Evolutionary conservation across 148 eudicot species (phyloP), one percentile per base, ranked within the genome.

Genomic region (Chenopodium suecicum): DNA sequence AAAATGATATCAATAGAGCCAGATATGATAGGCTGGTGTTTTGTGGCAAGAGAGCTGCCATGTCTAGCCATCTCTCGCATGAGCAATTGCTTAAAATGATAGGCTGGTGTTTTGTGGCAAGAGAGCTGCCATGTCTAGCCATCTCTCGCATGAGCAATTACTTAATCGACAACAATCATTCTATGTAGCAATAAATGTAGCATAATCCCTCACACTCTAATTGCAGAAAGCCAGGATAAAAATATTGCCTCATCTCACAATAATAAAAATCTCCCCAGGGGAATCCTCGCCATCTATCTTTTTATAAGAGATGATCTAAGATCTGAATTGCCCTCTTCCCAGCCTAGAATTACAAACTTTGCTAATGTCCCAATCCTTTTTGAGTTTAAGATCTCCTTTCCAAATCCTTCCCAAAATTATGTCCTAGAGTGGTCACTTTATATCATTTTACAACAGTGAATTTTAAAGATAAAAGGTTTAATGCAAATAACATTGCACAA

Each of bases 301-400:
- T 37, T 46, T 25, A 62, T 11, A 25, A 13, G 32, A 76, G 66
- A 60, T 37, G 62, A 76, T 22, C 32, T 60, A 22, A 34, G 37
- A 75, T 20, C 68, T 76, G 41, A 31, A 29, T 60, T 32, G 66
- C 79, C 69, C 56, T 74, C 20, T 13, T 34, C 73, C 68, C 69
- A 62, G n/a, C 19, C 69, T 34, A 60, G 7, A 52, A 32, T 31
- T 29, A 31, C 67, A 58, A 54, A 22, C 48, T 56, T 13, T 13
- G 46, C 67, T 29, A 32, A 4, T n/a, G 4, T 34, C 19, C 52
- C 48, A 74, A 41, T 17, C 31, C 25, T 9, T 74, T 74, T 27
- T 14, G 73, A 32, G 12, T 54, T 58, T 25, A 25, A 2, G 34
- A 22, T 32, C 3, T 20, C 46, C 48, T 60, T 37, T 29, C 47